A percentile compares a stretch with the other conserved stretches of the same genome.
Evolutionary conservation across 257 asterid genomes (phyloP).

Genomic region (Plectranthus barbatus): DNA sequence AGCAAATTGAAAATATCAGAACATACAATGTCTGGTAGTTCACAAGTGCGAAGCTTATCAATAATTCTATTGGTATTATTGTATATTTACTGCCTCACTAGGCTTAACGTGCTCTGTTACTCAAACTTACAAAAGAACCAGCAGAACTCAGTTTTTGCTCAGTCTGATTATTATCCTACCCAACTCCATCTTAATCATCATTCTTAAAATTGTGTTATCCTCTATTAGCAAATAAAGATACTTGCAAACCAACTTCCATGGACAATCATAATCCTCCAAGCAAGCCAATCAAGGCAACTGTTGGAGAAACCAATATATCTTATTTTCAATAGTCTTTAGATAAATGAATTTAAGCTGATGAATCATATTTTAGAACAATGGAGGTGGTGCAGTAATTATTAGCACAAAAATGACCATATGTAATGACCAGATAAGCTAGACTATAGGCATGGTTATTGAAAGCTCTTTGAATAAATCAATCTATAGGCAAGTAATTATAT

Average conservation of each 20-base stretch:
- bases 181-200: neutral
- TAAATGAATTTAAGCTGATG: neutral
- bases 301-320: neutral
- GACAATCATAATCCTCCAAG: neutral
- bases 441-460: neutral
- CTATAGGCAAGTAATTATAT: neutral
- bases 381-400: neutral
- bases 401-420: constrained; percentile 4
- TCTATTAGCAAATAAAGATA: neutral
- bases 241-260: neutral
- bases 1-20: constrained; percentile 1
- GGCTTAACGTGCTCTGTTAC: neutral
- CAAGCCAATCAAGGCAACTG: neutral
- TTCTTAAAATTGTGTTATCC: neutral
- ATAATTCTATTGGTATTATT: neutral
- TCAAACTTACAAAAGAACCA: constrained; percentile 2
- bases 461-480: neutral
- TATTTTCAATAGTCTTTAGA: neutral
- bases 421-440: neutral
- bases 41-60: constrained; percentile 1
- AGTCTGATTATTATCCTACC: neutral
- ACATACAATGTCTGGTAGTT: neutral
- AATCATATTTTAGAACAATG: neutral
- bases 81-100: constrained; percentile 1
- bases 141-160: neutral